phyloP scores from a whole-genome alignment of 139 green algal species.

The Coelastrella sp. region DNA sequence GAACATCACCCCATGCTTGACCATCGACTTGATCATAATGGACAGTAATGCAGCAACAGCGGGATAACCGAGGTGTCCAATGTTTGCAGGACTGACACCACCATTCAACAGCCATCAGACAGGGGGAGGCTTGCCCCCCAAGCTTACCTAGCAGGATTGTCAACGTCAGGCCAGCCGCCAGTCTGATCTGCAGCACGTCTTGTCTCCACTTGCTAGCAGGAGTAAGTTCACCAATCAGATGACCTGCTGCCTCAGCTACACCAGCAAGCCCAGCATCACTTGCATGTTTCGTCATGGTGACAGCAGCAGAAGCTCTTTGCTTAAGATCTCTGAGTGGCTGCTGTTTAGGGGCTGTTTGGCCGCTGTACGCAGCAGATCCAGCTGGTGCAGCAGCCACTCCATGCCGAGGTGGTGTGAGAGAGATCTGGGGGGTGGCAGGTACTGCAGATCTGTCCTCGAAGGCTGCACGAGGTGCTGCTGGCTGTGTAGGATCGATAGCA shows the following conservation, averaged over 20 bases:
- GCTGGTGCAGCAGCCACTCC: neutral
- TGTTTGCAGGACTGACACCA: too few species aligned
- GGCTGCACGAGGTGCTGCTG: neutral
- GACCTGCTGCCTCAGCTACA: constrained; percentile 20
- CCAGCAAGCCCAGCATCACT: constrained; percentile 8
- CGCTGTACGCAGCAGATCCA: neutral
- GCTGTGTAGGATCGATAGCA: neutral
- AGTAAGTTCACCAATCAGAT: neutral
- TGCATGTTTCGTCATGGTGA: neutral
- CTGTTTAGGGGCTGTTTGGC: neutral
- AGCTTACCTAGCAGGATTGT: neutral
- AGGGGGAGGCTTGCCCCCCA: too few species aligned
- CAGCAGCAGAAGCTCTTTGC: neutral
- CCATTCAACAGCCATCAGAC: too few species aligned
- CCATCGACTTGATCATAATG: too few species aligned
- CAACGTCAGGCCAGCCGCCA: neutral
- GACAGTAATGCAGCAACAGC: too few species aligned
- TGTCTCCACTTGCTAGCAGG: neutral
- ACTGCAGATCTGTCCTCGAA: neutral
- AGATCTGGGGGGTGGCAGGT: neutral
- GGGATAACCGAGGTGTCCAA: too few species aligned
- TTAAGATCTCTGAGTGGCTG: neutral
- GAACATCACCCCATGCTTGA: too few species aligned
- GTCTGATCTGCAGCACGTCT: constrained; percentile 5
- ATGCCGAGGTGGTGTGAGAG: neutral